These are phyloP conservation scores for Globisporangium middletonii DNA, from an alignment of 352 stramenopile genomes.

Conservation along the genomic window DNA sequence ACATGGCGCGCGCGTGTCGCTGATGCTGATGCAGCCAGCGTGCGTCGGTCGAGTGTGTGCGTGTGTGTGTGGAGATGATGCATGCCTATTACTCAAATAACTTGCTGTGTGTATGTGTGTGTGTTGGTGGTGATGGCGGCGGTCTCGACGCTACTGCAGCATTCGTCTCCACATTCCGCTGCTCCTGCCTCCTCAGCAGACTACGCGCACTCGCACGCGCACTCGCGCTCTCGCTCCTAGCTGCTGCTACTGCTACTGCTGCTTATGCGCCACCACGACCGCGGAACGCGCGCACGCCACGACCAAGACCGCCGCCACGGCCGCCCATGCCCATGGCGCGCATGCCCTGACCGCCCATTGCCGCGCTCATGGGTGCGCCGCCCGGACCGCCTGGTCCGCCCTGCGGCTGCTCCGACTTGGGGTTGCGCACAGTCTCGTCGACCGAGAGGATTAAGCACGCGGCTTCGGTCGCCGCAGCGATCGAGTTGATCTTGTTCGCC, in stretches of 20 bases:
- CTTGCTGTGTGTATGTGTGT: slow-evolving; percentile 4
- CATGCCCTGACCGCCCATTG: slow-evolving; percentile 91
- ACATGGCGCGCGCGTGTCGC: background rate
- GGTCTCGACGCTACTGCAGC: background rate
- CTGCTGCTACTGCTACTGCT: background rate
- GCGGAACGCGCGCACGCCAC: slow-evolving; percentile 72
- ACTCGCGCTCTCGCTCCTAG: background rate
- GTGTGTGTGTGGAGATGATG: background rate
- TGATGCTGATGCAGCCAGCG: no score
- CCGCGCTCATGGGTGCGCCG: slow-evolving; percentile 79
- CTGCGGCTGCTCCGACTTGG: slow-evolving; percentile 93
- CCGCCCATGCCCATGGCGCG: slow-evolving; percentile 82
- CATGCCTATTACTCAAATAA: slow-evolving; percentile 7
- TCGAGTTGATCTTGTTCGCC: slow-evolving; percentile 98
- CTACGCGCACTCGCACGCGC: background rate
- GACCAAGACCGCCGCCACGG: slow-evolving; percentile 60
- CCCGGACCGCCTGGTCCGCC: slow-evolving; percentile 30
- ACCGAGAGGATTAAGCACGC: slow-evolving; percentile 98
- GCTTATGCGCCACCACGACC: slow-evolving; percentile 74
- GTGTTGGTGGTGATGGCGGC: background rate
- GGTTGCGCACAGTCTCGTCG: slow-evolving; percentile 99
- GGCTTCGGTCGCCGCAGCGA: slow-evolving; percentile 95
- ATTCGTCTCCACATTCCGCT: background rate
- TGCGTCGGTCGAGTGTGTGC: background rate
- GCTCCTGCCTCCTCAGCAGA: background rate